Evolutionary conservation across 768 basidiomycete species (phyloP), one percentile per base, ranked within the genome.

Genomic region (Kwoniella botswanensis): DNA sequence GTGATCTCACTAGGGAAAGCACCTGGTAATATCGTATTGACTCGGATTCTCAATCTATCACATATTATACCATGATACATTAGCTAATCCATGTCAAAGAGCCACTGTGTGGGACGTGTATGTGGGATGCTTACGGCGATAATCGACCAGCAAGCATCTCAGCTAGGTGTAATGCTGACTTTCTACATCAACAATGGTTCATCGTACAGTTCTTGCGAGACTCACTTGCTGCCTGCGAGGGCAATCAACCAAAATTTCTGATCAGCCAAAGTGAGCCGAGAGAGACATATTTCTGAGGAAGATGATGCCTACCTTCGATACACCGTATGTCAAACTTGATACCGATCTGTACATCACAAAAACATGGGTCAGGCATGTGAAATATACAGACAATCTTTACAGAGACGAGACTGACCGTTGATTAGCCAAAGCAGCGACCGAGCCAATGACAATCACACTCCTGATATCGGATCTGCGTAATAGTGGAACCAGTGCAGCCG

Each of bases 1-100:
- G 77, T 79, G 63, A 79, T 77, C 12, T 75, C 74, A 10, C 71
- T 67, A 1, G 76, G 74, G 71, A 77, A 79, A 1, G 71, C 67
- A 15, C 78, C 78, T 11, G 78, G 78, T 26, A 63, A 65, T n/a
- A 79, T 66, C 21, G 69, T 64, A 65, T 79, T 79, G 0, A 79
- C 78, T 18, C 78, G 70, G 68, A 79, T 79, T 44, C 71, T 72
- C 42, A 77, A 53, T 11, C 77, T 78, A 46, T 35, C 35, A 35
- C 1, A 35, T 0, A 0, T 35, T 1, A 35, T 0, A 0, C 35
- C 35, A 1, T 9, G 35, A 35, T 35, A 35, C 6, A 7, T 35
- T 9, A 35, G 35, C 7, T 7, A 9, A 9, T 0, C 0, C 0
- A 35, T 35, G 35, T 35, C 35, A 35, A 35, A 7, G 35, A 35